Conservation (phyloP, 148 eudicot genomes). For the Vaccinium vitisidaea region DNA sequence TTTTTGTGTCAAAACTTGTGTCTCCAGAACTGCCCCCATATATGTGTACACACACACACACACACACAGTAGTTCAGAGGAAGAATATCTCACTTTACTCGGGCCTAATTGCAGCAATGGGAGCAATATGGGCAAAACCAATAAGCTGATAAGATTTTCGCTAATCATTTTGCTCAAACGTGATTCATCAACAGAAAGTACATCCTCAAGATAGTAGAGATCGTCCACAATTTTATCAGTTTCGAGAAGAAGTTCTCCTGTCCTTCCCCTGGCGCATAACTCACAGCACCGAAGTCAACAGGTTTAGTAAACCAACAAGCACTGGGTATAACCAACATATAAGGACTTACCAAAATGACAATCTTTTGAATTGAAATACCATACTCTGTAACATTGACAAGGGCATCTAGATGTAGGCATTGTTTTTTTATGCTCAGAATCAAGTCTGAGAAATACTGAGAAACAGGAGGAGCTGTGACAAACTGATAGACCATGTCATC, state of each 20-base stretch:
- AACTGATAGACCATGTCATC: constrained; percentile 50
- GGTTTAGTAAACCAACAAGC: constrained; percentile 4
- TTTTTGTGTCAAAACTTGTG: too few species aligned
- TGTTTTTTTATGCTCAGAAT: constrained; percentile 40
- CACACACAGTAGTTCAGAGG: constrained; percentile 2
- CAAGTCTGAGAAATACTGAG: constrained; percentile 47
- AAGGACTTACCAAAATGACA: constrained; percentile 6
- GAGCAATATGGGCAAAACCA: constrained; percentile 46
- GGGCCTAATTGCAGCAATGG: constrained; percentile 37
- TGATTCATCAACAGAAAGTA: constrained; percentile 39
- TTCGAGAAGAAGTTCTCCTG: constrained; percentile 24
- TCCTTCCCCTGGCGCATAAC: constrained; percentile 26
- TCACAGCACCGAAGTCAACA: constrained; percentile 35
- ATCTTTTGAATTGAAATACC: constrained; percentile 5
- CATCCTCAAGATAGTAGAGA: constrained; percentile 49
- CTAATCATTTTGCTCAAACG: constrained; percentile 34
- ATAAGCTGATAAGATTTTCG: constrained; percentile 45
- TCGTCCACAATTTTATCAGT: constrained; percentile 45
- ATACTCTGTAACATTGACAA: constrained; percentile 30
- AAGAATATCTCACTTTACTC: constrained; percentile 35
- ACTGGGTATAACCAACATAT: background rate
- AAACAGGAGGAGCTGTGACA: constrained; percentile 45
- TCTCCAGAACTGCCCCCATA: too few species aligned
- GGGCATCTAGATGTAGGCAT: constrained; percentile 38
- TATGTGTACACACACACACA: too few species aligned